phyloP scores from a whole-genome alignment of 768 basidiomycete genomes.

The Kwoniella heveanensis region DNA sequence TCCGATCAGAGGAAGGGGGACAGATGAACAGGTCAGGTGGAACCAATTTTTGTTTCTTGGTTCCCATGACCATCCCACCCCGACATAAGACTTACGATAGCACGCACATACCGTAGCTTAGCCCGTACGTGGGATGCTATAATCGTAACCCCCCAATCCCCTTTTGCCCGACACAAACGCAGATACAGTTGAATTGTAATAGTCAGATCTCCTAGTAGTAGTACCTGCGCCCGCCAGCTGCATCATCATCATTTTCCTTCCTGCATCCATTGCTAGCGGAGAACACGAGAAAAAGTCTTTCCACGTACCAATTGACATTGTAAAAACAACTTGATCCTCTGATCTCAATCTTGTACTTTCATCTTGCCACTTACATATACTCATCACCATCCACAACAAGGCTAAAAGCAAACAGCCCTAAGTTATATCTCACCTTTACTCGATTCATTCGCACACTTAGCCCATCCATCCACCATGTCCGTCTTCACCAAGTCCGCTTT shows the following conservation, averaged over 20 bases:
- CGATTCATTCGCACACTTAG: background rate
- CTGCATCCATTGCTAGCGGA: background rate
- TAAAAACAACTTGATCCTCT: background rate
- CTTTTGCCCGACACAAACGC: constrained; percentile 1
- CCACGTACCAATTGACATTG: constrained; percentile 1
- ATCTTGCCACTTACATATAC: background rate
- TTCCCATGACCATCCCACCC: too few relatives aligned
- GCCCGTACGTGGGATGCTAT: too few relatives aligned
- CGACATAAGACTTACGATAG: background rate
- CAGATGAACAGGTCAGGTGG: background rate
- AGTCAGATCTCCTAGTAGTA: background rate
- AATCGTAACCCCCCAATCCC: background rate
- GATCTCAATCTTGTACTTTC: constrained; percentile 1
- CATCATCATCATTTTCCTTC: background rate
- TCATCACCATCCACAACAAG: constrained; percentile 10
- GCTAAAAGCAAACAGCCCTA: background rate
- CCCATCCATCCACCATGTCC: constrained; percentile 44
- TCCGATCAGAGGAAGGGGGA: background rate
- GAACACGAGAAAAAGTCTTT: constrained; percentile 4
- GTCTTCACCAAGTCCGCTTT: constrained; percentile 55
- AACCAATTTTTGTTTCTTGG: background rate
- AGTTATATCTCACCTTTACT: constrained; percentile 2
- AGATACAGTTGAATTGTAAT: background rate
- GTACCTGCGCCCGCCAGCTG: background rate
- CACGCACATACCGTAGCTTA: too few relatives aligned